Evolutionary conservation across 768 basidiomycete genomes (phyloP).

Genomic region (Russula ochroleuca): DNA sequence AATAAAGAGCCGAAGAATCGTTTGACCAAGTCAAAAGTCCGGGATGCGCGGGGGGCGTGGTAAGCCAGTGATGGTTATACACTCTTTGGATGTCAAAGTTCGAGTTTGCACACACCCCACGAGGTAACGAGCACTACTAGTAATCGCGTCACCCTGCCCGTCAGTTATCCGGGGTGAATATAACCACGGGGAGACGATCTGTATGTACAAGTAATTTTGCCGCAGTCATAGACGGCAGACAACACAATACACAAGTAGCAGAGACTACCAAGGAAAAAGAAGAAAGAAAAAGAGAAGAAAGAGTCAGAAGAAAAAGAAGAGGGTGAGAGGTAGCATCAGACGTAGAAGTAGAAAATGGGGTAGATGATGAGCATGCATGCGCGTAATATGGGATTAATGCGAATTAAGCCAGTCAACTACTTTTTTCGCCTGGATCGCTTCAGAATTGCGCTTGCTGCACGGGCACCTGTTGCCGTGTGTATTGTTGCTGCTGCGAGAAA

Average conservation of each 20-base stretch:
- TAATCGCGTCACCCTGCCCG: slow-evolving; percentile 8
- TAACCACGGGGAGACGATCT: background rate
- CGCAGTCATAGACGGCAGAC: background rate
- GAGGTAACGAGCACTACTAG: slow-evolving; percentile 10
- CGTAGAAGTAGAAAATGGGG: background rate
- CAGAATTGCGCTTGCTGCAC: slow-evolving; percentile 22
- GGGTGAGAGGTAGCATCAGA: background rate
- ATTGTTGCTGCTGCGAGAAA: slow-evolving; percentile 20
- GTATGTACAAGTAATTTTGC: slow-evolving; percentile 26
- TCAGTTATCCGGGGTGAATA: background rate
- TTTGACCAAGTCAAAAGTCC: background rate
- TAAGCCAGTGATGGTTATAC: slow-evolving; percentile 5
- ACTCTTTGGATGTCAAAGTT: background rate
- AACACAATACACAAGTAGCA: slow-evolving; percentile 10
- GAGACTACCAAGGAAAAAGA: background rate
- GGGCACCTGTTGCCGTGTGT: slow-evolving; percentile 17
- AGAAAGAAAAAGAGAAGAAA: background rate
- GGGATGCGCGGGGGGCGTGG: slow-evolving; percentile 13
- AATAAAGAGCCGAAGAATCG: slow-evolving; percentile 1
- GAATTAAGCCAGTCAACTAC: slow-evolving; percentile 2
- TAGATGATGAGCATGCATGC: background rate
- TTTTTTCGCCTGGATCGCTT: slow-evolving; percentile 13
- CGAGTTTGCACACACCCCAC: background rate
- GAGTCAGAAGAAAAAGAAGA: background rate
- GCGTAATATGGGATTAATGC: slow-evolving; percentile 5